A percentile compares a stretch with the other conserved stretches of the same genome.
Conservation (phyloP, 192 early-diverging fungal genomes). For the Linnemannia zychae region DNA sequence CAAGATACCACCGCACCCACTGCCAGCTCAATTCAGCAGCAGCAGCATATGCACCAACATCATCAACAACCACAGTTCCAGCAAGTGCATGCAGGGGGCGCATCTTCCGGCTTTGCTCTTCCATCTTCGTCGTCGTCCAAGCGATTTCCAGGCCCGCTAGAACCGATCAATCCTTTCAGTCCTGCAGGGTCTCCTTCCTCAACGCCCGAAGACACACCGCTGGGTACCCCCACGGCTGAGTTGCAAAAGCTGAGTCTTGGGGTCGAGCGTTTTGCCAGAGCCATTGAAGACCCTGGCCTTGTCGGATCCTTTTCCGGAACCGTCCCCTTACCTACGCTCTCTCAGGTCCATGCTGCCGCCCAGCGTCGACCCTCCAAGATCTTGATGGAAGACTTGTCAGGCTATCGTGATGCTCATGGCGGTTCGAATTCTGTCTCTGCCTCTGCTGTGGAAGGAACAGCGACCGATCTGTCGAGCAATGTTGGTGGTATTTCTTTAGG, state of each 20-base stretch:
- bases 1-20: not conserved
- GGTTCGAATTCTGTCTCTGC: not conserved
- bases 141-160: conserved; percentile 11
- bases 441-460: too few relatives aligned
- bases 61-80: not conserved
- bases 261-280: conserved; percentile 43
- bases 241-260: conserved; percentile 40
- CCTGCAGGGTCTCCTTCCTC: conserved; percentile 16
- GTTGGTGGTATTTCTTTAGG: not conserved
- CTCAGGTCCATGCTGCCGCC: not conserved
- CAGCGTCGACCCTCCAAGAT: conserved; percentile 18
- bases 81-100: conserved; percentile 18
- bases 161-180: conserved; percentile 19
- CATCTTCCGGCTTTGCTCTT: conserved; percentile 45
- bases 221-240: conserved; percentile 27
- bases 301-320: conserved; percentile 40
- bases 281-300: conserved; percentile 26
- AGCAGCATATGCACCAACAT: not conserved
- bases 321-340: conserved; percentile 31
- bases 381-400: not conserved
- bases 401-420: not conserved
- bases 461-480: not conserved
- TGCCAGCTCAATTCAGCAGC: not conserved
- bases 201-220: conserved; percentile 21
- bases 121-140: conserved; percentile 29